Evolutionary conservation across 2,329 filamentous ascomycete genomes (phyloP), one percentile per base, ranked within the genome.

Genomic region (Claviceps fusiformis): DNA sequence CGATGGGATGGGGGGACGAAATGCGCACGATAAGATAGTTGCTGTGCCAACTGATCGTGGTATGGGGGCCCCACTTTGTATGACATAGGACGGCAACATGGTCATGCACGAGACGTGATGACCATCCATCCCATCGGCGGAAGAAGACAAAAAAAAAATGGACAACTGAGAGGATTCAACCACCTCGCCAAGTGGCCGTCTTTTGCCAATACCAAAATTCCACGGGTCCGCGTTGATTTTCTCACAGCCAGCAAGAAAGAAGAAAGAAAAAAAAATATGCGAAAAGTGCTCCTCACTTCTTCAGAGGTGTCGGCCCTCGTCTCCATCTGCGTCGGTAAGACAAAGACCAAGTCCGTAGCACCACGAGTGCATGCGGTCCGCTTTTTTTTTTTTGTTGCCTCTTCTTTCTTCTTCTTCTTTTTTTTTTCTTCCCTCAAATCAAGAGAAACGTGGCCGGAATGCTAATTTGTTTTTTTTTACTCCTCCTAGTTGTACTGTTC

Each of bases 401-500:
- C 11, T 37, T 37, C 8, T 33, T 8, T 33, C 31, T 8, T 33
- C 5, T n/a, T n/a, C n/a, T 44, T 11, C 5, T 39, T 11, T 37
- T 37, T 10, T 37, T 37, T 37, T 37, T 37, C 10, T 37, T 11
- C 10, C 35, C 9, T 37, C 7, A 41, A 41, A 17, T 3, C 4
- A 41, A 17, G 37, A 41, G 13, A 17, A 6, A 41, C 11, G 2
- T 17, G 15, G 3, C 37, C 13, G 37, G 37, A 62, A 63, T 62
- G 61, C 61, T 59, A 53, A 41, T n/a, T 39, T 24, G 41, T 3
- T 10, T 43, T 19, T 37, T 55, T 3, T 31, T 41, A 35, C 33
- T 17, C 17, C 56, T n/a, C n/a, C n/a, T n/a, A 85, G 86, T 95
- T 57, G 73, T 88, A 59, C 67, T 87, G 31, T 95, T 89, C 70